Percentiles rank a stretch among this genome's conserved stretches.
Evolutionary conservation across 2,329 filamentous ascomycete species (phyloP).

Genomic region (Chalaropsis thielavioides): DNA sequence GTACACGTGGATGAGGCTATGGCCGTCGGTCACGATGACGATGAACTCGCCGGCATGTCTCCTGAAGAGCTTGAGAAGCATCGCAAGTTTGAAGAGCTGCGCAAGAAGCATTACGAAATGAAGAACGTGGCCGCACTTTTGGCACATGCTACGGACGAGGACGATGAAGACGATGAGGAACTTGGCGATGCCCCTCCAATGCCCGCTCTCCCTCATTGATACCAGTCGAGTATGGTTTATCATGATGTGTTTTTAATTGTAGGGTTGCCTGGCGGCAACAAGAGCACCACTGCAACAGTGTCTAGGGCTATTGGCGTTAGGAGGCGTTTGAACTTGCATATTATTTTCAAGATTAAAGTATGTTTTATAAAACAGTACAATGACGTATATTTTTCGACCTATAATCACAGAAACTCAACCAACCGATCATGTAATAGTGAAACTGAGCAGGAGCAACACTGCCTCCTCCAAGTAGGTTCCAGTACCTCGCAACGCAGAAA

Average conservation of each 20-base stretch:
- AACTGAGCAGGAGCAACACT: background rate
- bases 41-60: constrained; percentile 38
- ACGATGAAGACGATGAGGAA: constrained; percentile 48
- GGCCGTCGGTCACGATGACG: constrained; percentile 42
- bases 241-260: background rate
- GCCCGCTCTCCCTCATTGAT: constrained; percentile 30
- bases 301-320: constrained; percentile 9
- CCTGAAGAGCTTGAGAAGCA: constrained; percentile 82
- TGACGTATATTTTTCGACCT: background rate
- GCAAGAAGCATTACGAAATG: constrained; percentile 99
- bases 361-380: background rate
- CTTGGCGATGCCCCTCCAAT: constrained; percentile 32
- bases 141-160: constrained; percentile 55
- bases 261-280: background rate
- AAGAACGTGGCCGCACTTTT: constrained; percentile 78
- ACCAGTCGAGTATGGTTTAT: background rate
- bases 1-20: constrained; percentile 61
- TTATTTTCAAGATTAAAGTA: background rate
- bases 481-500: background rate
- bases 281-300: background rate
- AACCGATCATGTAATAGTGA: background rate
- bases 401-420: background rate
- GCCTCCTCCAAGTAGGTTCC: background rate
- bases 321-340: constrained; percentile 12
- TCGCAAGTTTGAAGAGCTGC: constrained; percentile 72